Percentiles rank a stretch among this genome's conserved stretches.
These are phyloP conservation scores for Didymella segeticola DNA, from an alignment of 2,329 filamentous ascomycete genomes.

Conservation along the genomic window DNA sequence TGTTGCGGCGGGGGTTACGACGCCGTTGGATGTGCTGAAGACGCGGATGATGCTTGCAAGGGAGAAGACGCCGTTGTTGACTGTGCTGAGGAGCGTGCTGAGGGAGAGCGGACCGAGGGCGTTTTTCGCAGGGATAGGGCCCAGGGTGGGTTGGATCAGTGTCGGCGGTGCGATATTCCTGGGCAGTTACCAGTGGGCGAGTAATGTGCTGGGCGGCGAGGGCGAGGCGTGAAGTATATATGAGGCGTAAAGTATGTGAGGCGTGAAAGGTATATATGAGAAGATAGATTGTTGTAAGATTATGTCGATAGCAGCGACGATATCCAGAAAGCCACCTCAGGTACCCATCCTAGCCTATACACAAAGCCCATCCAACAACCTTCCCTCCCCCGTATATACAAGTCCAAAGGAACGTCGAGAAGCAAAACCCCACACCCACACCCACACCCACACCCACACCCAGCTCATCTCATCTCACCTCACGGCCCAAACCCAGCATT, in stretches of 20 bases:
- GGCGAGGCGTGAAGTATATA: conserved; percentile 22
- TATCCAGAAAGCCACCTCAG: background rate
- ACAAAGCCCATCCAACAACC: too few species aligned
- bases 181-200: conserved; percentile 89
- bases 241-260: conserved; percentile 48
- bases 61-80: conserved; percentile 65
- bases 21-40: conserved; percentile 94
- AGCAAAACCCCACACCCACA: background rate
- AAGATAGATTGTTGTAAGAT: background rate
- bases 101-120: conserved; percentile 68
- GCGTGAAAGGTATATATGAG: background rate
- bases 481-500: conserved; percentile 27
- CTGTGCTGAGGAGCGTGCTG: conserved; percentile 70
- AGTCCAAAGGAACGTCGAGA: conserved; percentile 2
- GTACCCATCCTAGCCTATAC: too few species aligned
- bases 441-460: background rate
- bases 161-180: conserved; percentile 93
- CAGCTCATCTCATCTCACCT: background rate
- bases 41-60: conserved; percentile 92
- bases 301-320: background rate
- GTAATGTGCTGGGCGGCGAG: conserved; percentile 70
- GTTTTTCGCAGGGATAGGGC: conserved; percentile 79
- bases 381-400: conserved; percentile 10
- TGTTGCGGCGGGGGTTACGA: conserved; percentile 86
- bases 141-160: conserved; percentile 92